phyloP scores from a whole-genome alignment of 805 yeast species.

The Pichia occidentalis region DNA sequence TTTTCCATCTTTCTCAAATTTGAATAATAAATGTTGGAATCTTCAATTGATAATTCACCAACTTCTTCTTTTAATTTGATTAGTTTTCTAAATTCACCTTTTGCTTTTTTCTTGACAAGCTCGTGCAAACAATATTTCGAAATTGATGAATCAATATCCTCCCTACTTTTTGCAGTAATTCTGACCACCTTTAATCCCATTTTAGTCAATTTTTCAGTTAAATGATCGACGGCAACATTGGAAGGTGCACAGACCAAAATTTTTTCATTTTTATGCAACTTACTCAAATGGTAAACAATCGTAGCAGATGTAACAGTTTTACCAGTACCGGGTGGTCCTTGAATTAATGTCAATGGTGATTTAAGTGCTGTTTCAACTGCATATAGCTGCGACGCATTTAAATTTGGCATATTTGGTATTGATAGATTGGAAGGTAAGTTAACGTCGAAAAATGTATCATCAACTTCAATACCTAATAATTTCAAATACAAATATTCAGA shows the following conservation, averaged over 20 bases:
- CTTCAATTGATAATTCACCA: slow-evolving; percentile 60
- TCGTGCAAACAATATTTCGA: slow-evolving; percentile 52
- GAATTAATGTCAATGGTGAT: slow-evolving; percentile 73
- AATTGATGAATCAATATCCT: slow-evolving; percentile 67
- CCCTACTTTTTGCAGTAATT: slow-evolving; percentile 68
- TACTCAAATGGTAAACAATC: slow-evolving; percentile 68
- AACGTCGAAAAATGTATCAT: slow-evolving; percentile 53
- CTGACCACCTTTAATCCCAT: slow-evolving; percentile 76
- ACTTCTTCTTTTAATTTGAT: slow-evolving; percentile 51
- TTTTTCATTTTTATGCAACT: slow-evolving; percentile 47
- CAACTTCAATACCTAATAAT: slow-evolving; percentile 73
- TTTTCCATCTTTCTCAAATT: slow-evolving; percentile 44
- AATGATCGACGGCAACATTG: slow-evolving; percentile 90
- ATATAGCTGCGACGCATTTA: slow-evolving; percentile 71
- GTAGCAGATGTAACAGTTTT: slow-evolving; percentile 92
- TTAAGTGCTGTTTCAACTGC: slow-evolving; percentile 68
- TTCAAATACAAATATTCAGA: slow-evolving; percentile 71
- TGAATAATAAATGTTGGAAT: slow-evolving; percentile 39
- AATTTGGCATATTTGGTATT: slow-evolving; percentile 57
- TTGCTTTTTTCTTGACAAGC: slow-evolving; percentile 40
- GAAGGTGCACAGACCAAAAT: slow-evolving; percentile 93
- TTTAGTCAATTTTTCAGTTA: slow-evolving; percentile 63
- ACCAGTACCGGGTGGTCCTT: slow-evolving; percentile 97
- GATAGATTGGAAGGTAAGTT: slow-evolving; percentile 57
- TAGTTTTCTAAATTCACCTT: slow-evolving; percentile 53